Evolutionary conservation across 2,329 filamentous ascomycete species (phyloP).

Genomic region (Coccinonectria pachysandricola): DNA sequence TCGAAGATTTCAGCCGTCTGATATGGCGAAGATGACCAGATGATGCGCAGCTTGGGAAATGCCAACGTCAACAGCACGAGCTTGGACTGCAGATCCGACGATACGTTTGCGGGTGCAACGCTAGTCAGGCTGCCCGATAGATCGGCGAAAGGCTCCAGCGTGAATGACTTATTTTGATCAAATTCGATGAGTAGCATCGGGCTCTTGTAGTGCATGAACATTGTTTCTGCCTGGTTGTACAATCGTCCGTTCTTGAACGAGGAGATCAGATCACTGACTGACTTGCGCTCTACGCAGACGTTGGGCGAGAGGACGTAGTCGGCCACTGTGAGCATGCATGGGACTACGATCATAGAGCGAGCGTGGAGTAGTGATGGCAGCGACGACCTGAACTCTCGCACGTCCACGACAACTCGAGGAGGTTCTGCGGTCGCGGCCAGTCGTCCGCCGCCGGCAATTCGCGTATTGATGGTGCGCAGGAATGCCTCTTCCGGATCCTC

Average conservation of each 20-base stretch:
- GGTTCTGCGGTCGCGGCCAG: slow-evolving; percentile 75
- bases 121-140: slow-evolving; percentile 51
- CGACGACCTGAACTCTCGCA: slow-evolving; percentile 90
- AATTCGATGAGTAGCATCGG: slow-evolving; percentile 96
- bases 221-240: slow-evolving; percentile 84
- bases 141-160: slow-evolving; percentile 71
- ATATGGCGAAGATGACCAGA: slow-evolving; percentile 89
- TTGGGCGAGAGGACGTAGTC: slow-evolving; percentile 89
- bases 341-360: slow-evolving; percentile 76
- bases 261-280: slow-evolving; percentile 78
- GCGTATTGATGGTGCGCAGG: slow-evolving; percentile 88
- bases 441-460: slow-evolving; percentile 86
- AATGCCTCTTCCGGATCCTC: slow-evolving; percentile 86
- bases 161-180: slow-evolving; percentile 94
- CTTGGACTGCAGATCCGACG: slow-evolving; percentile 78
- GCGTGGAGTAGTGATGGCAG: slow-evolving; percentile 86
- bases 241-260: slow-evolving; percentile 88
- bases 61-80: slow-evolving; percentile 85
- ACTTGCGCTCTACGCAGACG: slow-evolving; percentile 93
- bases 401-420: slow-evolving; percentile 85
- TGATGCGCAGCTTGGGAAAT: slow-evolving; percentile 79
- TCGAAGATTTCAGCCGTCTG: slow-evolving; percentile 97
- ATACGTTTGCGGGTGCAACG: slow-evolving; percentile 46
- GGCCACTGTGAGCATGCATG: slow-evolving; percentile 91
- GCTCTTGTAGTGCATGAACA: slow-evolving; percentile 85